Evolutionary conservation across 2,329 filamentous ascomycete genomes (phyloP).

Genomic region (Cyphellophora europaea): DNA sequence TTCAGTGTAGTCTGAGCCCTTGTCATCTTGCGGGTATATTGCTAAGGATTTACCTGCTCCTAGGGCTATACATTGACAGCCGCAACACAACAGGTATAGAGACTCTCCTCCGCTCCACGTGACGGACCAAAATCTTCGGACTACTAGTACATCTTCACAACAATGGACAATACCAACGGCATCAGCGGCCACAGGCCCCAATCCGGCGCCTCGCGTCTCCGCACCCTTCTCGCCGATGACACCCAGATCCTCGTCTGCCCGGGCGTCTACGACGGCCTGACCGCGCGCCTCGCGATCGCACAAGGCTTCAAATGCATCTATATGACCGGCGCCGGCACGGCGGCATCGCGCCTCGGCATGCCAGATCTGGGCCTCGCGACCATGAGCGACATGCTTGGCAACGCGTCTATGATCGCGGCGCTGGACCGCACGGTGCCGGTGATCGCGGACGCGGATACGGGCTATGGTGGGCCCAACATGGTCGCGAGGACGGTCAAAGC

Average conservation of each 20-base stretch:
- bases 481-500: conserved; percentile 40
- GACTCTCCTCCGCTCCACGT: too few relatives aligned
- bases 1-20: too few relatives aligned
- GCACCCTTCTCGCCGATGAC: neutral
- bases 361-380: conserved; percentile 43
- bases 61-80: too few relatives aligned
- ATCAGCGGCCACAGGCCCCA: too few relatives aligned
- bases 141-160: too few relatives aligned
- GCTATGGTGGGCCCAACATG: conserved; percentile 42
- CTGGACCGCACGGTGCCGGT: conserved; percentile 36
- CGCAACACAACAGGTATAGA: too few relatives aligned
- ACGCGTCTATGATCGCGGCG: conserved; percentile 45
- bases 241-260: conserved; percentile 25
- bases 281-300: conserved; percentile 50
- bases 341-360: conserved; percentile 37
- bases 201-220: neutral
- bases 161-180: too few relatives aligned
- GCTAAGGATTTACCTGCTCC: too few relatives aligned
- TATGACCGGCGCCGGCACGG: conserved; percentile 52
- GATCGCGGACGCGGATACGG: conserved; percentile 45
- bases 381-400: conserved; percentile 42
- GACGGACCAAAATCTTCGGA: too few relatives aligned
- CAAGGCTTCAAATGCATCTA: conserved; percentile 58
- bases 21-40: too few relatives aligned
- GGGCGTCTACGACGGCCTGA: conserved; percentile 55